Conservation (phyloP, 345 rosid species). For the Eucalyptus albens region DNA sequence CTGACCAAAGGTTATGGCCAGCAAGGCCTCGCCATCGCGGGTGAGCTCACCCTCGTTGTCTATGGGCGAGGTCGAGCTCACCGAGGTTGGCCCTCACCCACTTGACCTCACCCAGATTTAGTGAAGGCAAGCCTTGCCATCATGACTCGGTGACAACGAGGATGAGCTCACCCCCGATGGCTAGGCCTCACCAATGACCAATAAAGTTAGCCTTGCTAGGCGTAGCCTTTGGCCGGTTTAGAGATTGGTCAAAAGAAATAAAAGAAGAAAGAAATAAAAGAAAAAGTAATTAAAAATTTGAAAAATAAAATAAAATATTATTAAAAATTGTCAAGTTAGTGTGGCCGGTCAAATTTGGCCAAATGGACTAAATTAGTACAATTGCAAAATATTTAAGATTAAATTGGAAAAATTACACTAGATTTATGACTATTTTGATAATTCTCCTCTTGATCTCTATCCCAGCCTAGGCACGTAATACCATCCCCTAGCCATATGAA, state of each 20-base stretch:
- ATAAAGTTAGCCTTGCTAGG: accelerated
- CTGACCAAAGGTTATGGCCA: accelerated
- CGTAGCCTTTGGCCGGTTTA: accelerated
- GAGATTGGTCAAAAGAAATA: accelerated
- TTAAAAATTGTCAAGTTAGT: too few relatives aligned
- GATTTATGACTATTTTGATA: too few relatives aligned
- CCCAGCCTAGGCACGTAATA: too few relatives aligned
- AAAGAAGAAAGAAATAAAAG: too few relatives aligned
- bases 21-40: accelerated
- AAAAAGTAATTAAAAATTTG: too few relatives aligned
- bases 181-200: too few relatives aligned
- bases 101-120: accelerated
- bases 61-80: accelerated
- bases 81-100: accelerated
- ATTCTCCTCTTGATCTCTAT: too few relatives aligned
- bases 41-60: accelerated
- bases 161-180: accelerated
- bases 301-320: too few relatives aligned
- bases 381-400: accelerated
- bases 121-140: accelerated
- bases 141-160: accelerated
- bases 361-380: too few relatives aligned
- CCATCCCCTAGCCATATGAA: too few relatives aligned
- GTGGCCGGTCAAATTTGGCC: accelerated
- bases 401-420: too few relatives aligned